Evolutionary conservation across 345 rosid genomes (phyloP), one percentile per base, ranked within the genome.

Genomic region (Microcos paniculata): DNA sequence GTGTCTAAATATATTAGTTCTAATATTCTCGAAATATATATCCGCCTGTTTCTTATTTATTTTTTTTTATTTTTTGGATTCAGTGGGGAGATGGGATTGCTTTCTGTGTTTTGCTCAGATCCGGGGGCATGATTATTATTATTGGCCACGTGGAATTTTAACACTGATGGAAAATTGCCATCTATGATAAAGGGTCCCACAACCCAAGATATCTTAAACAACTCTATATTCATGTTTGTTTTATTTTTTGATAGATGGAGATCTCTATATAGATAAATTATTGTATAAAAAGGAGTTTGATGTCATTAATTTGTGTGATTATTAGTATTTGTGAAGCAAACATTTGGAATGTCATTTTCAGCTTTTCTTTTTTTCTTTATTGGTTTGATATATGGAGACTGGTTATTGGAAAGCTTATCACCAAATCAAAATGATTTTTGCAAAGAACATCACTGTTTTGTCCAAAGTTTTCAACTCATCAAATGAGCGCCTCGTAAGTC

Each of bases 1-100:
- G 79, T 77, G 82, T 82, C 86, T 73, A 72, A 70, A 81, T 72
- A 70, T 74, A 76, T 58, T 62, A 55, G 26, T 45, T 80, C 51
- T 51, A n/a, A n/a, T 71, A 26, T 76, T 82, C 72, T 33, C 63
- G 48, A 30, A 38, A 59, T 62, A 68, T 67, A 82, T 77, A 45
- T 72, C 80, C 67, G 58, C 72, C 76, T 80, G 78, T 79, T 80
- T 72, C 49, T 33, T 28, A 4, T 9, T 2, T n/a, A 62, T 21
- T 30, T 74, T 30, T 6, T 19, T 28, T 1, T 4, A 24, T n/a
- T 51, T 16, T 23, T 26, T 33, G 35, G 51, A 62, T 18, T 30
- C 14, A 58, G 46, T 58, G 77, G 76, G 80, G 23, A 35, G 13
- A 19, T 76, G 24, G 11, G 72, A 45, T 45, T 68, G 55, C 7